Conservation (phyloP, 257 asterid species). For the Oldenlandia corymbosa region DNA sequence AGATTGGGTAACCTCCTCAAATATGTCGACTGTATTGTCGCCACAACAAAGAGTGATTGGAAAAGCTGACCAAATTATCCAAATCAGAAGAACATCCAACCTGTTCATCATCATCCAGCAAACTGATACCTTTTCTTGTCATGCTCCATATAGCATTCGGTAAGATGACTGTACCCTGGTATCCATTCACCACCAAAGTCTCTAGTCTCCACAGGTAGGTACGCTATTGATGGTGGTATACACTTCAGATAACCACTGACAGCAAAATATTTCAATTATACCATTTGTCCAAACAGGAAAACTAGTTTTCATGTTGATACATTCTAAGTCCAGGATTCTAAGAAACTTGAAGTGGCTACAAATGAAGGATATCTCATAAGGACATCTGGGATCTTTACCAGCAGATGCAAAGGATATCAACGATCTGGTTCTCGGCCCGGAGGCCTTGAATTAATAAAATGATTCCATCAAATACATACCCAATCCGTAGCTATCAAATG, state of each 20-base stretch:
- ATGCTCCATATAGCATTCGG: conserved; percentile 1
- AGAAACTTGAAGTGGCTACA: conserved; percentile 3
- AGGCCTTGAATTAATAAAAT: conserved; percentile 7
- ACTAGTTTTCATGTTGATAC: conserved; percentile 5
- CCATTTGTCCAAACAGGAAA: conserved; percentile 6
- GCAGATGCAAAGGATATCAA: background rate
- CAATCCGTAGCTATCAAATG: conserved; percentile 1
- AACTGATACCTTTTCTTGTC: conserved; percentile 6
- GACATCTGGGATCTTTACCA: conserved; percentile 8
- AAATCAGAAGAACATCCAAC: background rate
- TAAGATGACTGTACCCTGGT: conserved; percentile 1
- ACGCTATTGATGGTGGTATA: conserved; percentile 4
- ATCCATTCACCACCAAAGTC: conserved; percentile 1
- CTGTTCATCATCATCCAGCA: background rate
- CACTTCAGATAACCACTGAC: background rate
- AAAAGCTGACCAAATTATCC: conserved; percentile 10
- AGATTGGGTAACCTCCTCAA: conserved; percentile 7
- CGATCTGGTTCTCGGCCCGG: background rate
- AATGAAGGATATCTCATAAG: conserved; percentile 9
- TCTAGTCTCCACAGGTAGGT: conserved; percentile 6
- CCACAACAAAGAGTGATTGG: background rate
- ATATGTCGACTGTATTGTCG: background rate
- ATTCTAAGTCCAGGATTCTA: background rate
- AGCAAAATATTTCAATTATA: conserved; percentile 4
- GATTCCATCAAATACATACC: background rate